Percentiles rank a stretch among this genome's conserved stretches.
Conservation (phyloP, 164 flowering plant genomes). For the Vitis rupestris region DNA sequence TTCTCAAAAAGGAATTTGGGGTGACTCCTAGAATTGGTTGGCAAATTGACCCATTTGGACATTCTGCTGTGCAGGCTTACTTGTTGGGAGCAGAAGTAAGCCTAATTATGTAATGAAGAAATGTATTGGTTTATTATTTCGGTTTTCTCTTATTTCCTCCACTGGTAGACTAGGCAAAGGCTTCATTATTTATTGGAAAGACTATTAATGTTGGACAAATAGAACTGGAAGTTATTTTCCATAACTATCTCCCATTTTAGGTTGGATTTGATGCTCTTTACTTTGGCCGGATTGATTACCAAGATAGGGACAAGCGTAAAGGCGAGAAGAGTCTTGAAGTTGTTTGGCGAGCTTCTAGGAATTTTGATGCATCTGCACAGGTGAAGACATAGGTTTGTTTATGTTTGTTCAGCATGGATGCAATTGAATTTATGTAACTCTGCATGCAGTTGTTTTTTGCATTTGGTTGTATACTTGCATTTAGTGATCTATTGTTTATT, state of each 20-base stretch:
- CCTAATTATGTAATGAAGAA: background rate
- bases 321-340: slow-evolving; percentile 49
- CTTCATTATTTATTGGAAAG: background rate
- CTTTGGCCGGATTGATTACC: slow-evolving; percentile 53
- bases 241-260: slow-evolving; percentile 25
- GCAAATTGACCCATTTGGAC: slow-evolving; percentile 99
- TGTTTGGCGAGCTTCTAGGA: slow-evolving; percentile 46
- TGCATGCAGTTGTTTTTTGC: background rate
- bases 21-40: slow-evolving; percentile 83
- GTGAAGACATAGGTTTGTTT: slow-evolving; percentile 10
- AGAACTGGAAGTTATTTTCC: background rate
- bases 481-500: background rate
- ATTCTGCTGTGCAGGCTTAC: slow-evolving; percentile 93
- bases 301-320: slow-evolving; percentile 45
- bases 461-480: background rate
- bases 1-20: slow-evolving; percentile 57
- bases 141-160: background rate
- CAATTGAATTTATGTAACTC: background rate
- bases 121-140: no score
- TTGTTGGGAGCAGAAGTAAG: slow-evolving; percentile 85
- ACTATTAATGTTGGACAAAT: background rate
- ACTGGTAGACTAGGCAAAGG: background rate
- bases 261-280: slow-evolving; percentile 72
- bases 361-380: slow-evolving; percentile 47
- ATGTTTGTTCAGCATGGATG: background rate